Evolutionary conservation across 345 rosid genomes (phyloP), one percentile per base, ranked within the genome.

Genomic region (Eucalyptus marginata): DNA sequence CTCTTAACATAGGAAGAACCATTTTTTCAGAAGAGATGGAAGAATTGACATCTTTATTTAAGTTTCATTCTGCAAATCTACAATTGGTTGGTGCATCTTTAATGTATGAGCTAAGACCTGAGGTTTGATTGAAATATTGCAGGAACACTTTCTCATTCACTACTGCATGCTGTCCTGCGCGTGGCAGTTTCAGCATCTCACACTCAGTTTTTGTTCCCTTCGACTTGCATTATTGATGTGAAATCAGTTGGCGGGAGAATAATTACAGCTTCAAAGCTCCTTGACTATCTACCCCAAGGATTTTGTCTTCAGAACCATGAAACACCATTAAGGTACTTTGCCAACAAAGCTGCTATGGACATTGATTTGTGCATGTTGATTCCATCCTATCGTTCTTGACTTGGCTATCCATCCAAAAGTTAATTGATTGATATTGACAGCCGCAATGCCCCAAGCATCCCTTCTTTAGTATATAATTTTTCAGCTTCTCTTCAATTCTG

Each of bases 261-360:
- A 59, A 76, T 56, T 86, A 90, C 80, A 44, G 54, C 93, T 87
- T 89, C 94, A 46, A 93, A 92, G 89, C 93, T 96, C 89, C 93
- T 92, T 88, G 14, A 89, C 59, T 88, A 90, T 91, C 91, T 94
- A 76, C 96, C 96, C 27, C 62, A 43, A 81, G 93, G 93, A 90
- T 90, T 92, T 64, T 89, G 92, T 76, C 88, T 92, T 86, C 90
- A 92, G 59, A 89, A 90, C 80, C 83, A 90, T 54, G 91, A 93
- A 40, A 88, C 93, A 87, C 97, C 98, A 50, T 86, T 92, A 86
- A 96, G 99, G 99, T 97, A 86, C 40, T 76, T 76, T 20, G 47
- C 5, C 1, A 76, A 76, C 46, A 20, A 76, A 76, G 83, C 47
- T 76, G 47, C 83, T 76, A 20, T 0, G 83, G 5, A 2, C 47